Conservation (phyloP, 1,284 basidiomycete species). For the Singerocomus rubriflavus region DNA sequence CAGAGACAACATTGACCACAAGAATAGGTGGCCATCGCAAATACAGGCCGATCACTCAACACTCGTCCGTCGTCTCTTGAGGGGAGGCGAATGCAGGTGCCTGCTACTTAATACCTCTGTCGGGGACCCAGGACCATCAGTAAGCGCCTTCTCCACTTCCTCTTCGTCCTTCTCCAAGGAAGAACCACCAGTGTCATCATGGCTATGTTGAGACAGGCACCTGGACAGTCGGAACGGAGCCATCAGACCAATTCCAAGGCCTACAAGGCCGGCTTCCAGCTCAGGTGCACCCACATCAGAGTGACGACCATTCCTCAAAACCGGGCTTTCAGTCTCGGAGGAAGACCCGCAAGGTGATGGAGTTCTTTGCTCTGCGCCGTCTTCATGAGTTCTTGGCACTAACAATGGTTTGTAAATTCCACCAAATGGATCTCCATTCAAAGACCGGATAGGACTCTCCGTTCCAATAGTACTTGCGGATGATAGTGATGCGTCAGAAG, state of each 20-base stretch:
- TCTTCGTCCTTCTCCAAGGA: conserved; percentile 32
- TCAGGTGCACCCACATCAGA: conserved; percentile 26
- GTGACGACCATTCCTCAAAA: conserved; percentile 45
- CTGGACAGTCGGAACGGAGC: conserved; percentile 47
- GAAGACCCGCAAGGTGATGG: conserved; percentile 36
- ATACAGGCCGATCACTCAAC: conserved; percentile 17
- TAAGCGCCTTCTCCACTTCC: conserved; percentile 31
- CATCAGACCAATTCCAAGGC: conserved; percentile 52
- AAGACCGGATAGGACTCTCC: conserved; percentile 22
- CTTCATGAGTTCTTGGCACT: conserved; percentile 13
- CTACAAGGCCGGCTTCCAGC: conserved; percentile 33
- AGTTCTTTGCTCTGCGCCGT: conserved; percentile 14
- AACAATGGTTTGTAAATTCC: conserved; percentile 29
- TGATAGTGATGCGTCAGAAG: conserved; percentile 39
- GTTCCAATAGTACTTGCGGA: conserved; percentile 21
- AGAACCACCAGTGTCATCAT: conserved; percentile 10
- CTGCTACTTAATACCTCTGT: conserved; percentile 22
- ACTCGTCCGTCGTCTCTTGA: conserved; percentile 43
- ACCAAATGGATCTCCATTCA: conserved; percentile 36
- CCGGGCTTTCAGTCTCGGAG: conserved; percentile 55
- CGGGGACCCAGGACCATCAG: conserved; percentile 25
- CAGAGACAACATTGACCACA: conserved; percentile 16
- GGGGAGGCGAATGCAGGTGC: conserved; percentile 38
- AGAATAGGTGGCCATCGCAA: conserved; percentile 7
- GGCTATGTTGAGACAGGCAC: conserved; percentile 25